phyloP scores from a whole-genome alignment of 352 stramenopile species.

The Pythium pyrilobum region DNA sequence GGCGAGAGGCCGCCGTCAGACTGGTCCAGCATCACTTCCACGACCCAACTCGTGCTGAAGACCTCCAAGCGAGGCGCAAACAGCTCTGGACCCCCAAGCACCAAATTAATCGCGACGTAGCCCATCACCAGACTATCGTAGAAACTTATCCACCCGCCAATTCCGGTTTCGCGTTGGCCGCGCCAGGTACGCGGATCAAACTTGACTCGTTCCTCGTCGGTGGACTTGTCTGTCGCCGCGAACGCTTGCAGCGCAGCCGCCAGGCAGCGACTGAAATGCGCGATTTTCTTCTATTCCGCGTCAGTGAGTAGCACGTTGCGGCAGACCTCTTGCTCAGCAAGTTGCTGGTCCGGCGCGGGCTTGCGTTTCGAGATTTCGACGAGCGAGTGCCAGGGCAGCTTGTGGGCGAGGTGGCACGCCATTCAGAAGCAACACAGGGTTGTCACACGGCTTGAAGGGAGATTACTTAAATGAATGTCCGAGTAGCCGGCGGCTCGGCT shows the following conservation, averaged over 20 bases:
- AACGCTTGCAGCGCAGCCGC: neutral
- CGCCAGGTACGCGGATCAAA: neutral
- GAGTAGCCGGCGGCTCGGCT: too few species aligned
- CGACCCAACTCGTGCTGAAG: neutral
- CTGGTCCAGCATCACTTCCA: neutral
- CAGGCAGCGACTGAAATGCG: neutral
- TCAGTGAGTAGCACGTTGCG: neutral
- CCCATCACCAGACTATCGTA: constrained; percentile 10
- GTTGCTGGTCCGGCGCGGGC: too few species aligned
- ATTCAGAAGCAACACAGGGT: too few species aligned
- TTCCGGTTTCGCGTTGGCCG: neutral
- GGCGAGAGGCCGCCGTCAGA: constrained; percentile 1
- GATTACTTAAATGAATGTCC: too few species aligned
- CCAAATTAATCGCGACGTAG: constrained; percentile 15
- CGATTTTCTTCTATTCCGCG: neutral
- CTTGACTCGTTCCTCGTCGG: neutral
- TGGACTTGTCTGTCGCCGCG: neutral
- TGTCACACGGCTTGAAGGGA: too few species aligned
- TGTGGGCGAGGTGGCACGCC: constrained; percentile 2
- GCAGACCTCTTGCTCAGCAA: neutral
- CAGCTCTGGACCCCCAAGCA: constrained; percentile 3
- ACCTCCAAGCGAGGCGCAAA: neutral
- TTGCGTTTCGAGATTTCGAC: neutral
- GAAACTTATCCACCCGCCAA: neutral
- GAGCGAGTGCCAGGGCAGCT: constrained; percentile 5